These are phyloP conservation scores for Halophytophthora batemanensis DNA, from an alignment of 352 stramenopile genomes.

Conservation along the genomic window DNA sequence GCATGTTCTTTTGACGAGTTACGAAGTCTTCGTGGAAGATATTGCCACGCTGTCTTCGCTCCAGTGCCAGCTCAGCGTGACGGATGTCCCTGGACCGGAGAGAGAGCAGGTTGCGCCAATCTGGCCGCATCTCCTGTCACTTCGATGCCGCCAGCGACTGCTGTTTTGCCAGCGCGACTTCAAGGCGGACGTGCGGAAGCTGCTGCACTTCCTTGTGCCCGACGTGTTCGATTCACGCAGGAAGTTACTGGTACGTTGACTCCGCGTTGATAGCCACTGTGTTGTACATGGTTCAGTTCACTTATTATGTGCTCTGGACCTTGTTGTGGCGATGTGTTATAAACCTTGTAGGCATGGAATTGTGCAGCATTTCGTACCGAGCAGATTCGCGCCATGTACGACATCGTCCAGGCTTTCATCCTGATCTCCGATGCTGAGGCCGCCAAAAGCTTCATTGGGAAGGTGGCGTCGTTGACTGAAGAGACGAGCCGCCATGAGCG, in stretches of 20 bases:
- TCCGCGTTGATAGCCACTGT: not conserved
- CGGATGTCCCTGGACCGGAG: constrained; percentile 35
- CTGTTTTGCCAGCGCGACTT: constrained; percentile 40
- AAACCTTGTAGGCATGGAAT: constrained; percentile 55
- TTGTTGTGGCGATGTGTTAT: constrained; percentile 8
- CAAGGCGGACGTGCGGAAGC: constrained; percentile 38
- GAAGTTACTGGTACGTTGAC: constrained; percentile 63
- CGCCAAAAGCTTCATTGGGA: constrained; percentile 29
- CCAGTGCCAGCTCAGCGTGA: constrained; percentile 43
- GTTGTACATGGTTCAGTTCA: not conserved
- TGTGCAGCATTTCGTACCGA: constrained; percentile 44
- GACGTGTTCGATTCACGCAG: constrained; percentile 64
- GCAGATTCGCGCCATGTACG: constrained; percentile 45
- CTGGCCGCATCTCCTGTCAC: constrained; percentile 49
- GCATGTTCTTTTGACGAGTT: constrained; percentile 59
- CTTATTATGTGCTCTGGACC: constrained; percentile 5
- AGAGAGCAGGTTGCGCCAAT: constrained; percentile 27
- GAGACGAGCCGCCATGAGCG: constrained; percentile 39
- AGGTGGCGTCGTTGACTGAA: constrained; percentile 27
- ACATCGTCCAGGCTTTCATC: constrained; percentile 36
- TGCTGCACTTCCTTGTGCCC: constrained; percentile 71
- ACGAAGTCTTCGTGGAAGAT: constrained; percentile 56
- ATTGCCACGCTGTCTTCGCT: constrained; percentile 30
- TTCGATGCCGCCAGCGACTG: constrained; percentile 65
- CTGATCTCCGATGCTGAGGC: constrained; percentile 22